phyloP scores from a whole-genome alignment of 805 yeast species.

The Metschnikowia similis region DNA sequence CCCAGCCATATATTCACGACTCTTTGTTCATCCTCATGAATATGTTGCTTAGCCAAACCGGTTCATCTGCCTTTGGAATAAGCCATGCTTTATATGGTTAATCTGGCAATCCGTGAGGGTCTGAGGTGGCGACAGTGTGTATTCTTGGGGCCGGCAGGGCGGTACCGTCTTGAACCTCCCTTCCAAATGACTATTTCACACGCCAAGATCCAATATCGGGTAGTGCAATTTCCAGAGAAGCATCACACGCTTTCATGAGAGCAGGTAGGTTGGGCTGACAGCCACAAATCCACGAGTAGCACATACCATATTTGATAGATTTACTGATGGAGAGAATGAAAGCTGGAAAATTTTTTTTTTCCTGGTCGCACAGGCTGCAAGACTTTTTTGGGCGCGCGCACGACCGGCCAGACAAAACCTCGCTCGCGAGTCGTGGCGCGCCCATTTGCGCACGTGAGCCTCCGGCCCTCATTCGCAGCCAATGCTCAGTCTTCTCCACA shows the following conservation, averaged over 20 bases:
- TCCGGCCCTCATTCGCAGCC: neutral
- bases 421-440: neutral
- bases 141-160: too few species aligned
- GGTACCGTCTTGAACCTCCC: too few species aligned
- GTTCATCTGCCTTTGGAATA: too few species aligned
- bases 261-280: neutral
- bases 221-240: neutral
- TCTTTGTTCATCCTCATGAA: too few species aligned
- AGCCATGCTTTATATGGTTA: too few species aligned
- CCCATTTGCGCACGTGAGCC: constrained; percentile 2
- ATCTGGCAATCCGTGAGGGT: too few species aligned
- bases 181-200: too few species aligned
- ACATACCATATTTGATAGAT: constrained; percentile 18
- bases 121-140: too few species aligned
- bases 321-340: constrained; percentile 10
- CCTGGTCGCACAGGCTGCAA: constrained; percentile 12
- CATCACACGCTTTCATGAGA: neutral
- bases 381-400: constrained; percentile 13
- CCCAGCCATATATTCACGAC: too few species aligned
- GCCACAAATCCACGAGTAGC: neutral
- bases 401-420: constrained; percentile 10
- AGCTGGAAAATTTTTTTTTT: constrained; percentile 12
- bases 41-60: too few species aligned
- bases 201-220: too few species aligned
- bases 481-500: neutral